These are phyloP conservation scores for Pseudogymnoascus sp. DNA, from an alignment of 2,329 filamentous ascomycete species.

Conservation along the genomic window DNA sequence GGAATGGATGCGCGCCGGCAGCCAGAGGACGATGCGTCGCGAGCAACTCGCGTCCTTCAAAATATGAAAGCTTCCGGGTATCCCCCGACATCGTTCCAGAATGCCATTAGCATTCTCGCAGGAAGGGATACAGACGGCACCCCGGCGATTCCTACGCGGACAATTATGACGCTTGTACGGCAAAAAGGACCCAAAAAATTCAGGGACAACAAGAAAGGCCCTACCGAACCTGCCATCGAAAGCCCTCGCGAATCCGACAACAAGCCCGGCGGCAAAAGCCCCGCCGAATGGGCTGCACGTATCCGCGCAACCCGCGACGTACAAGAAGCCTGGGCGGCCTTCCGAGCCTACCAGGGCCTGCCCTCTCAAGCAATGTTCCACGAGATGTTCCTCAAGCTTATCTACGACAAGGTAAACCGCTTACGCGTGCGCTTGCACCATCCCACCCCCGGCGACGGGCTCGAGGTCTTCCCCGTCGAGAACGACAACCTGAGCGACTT, in stretches of 20 bases:
- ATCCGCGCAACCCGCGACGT: slow-evolving; percentile 51
- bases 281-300: slow-evolving; percentile 42
- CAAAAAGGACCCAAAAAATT: not conserved
- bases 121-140: slow-evolving; percentile 42
- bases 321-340: slow-evolving; percentile 50
- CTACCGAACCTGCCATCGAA: not conserved
- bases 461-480: slow-evolving; percentile 45
- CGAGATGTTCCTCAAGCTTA: slow-evolving; percentile 53
- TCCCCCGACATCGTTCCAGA: slow-evolving; percentile 34
- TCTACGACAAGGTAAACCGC: slow-evolving; percentile 26
- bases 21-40: slow-evolving; percentile 44
- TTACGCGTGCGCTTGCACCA: slow-evolving; percentile 6
- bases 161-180: slow-evolving; percentile 19
- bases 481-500: slow-evolving; percentile 54
- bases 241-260: not conserved
- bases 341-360: slow-evolving; percentile 11
- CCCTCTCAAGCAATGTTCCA: slow-evolving; percentile 42
- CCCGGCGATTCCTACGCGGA: slow-evolving; percentile 49
- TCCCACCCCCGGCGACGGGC: slow-evolving; percentile 50
- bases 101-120: slow-evolving; percentile 43
- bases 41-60: slow-evolving; percentile 43
- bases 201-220: not conserved
- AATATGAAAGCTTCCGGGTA: slow-evolving; percentile 52
- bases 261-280: not conserved
- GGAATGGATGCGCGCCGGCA: slow-evolving; percentile 49